phyloP scores from a whole-genome alignment of 805 yeast species.

The Alloascoidea africana region DNA sequence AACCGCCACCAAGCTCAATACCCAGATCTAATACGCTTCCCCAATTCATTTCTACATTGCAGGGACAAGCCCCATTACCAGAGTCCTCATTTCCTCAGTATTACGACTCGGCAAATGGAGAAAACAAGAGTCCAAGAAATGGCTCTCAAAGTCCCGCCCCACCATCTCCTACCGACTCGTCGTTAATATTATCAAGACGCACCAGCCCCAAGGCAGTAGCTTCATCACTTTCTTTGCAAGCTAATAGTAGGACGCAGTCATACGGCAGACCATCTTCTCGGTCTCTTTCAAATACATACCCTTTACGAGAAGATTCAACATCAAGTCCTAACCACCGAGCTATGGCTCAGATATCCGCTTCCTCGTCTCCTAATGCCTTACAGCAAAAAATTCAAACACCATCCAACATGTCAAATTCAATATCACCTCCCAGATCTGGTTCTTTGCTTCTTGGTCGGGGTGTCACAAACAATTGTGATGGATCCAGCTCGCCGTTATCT shows the following conservation, averaged over 20 bases:
- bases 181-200: too few species aligned
- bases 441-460: neutral
- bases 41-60: neutral
- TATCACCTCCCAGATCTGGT: neutral
- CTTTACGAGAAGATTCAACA: too few species aligned
- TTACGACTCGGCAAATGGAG: too few species aligned
- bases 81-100: neutral
- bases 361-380: too few species aligned
- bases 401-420: neutral
- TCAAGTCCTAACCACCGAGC: too few species aligned
- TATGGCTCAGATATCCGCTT: too few species aligned
- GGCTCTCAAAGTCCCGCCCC: neutral
- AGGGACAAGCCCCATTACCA: neutral
- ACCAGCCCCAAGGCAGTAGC: too few species aligned
- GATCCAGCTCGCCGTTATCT: slow-evolving; percentile 1
- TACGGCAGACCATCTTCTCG: too few species aligned
- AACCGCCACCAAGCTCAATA: neutral
- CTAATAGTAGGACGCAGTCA: neutral
- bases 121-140: neutral
- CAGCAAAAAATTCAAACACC: neutral
- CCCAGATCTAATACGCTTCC: neutral
- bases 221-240: neutral
- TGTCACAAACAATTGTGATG: neutral
- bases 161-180: neutral
- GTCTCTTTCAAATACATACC: too few species aligned